Conservation (phyloP, 2,329 filamentous ascomycete genomes). For the Furcasterigmium furcatum region DNA sequence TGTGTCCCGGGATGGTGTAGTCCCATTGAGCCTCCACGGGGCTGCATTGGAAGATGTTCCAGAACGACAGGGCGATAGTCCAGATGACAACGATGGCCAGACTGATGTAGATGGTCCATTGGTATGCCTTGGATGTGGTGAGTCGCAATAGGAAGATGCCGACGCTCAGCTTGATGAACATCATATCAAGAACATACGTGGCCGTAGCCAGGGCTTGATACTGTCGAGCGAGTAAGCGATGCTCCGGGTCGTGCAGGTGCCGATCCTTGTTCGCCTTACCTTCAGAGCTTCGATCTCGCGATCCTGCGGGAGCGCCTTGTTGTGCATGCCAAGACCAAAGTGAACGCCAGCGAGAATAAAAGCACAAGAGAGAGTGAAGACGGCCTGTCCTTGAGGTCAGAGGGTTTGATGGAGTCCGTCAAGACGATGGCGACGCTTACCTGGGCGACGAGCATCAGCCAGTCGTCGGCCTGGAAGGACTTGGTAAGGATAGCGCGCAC, state of each 20-base stretch:
- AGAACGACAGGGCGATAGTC: slow-evolving; percentile 46
- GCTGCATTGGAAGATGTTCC: slow-evolving; percentile 48
- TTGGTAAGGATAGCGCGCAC: slow-evolving; percentile 39
- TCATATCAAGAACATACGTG: slow-evolving; percentile 50
- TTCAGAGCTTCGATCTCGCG: slow-evolving; percentile 42
- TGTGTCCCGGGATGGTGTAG: slow-evolving; percentile 37
- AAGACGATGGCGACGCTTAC: slow-evolving; percentile 24
- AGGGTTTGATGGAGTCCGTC: not conserved
- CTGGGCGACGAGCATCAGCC: slow-evolving; percentile 48
- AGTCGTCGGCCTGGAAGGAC: slow-evolving; percentile 47
- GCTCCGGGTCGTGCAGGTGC: not conserved
- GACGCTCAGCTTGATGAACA: slow-evolving; percentile 55
- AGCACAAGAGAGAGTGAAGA: slow-evolving; percentile 44
- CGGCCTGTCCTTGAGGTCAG: slow-evolving; percentile 23
- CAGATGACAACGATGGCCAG: slow-evolving; percentile 43
- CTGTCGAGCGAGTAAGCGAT: slow-evolving; percentile 19
- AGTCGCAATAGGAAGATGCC: slow-evolving; percentile 48
- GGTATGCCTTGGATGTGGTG: slow-evolving; percentile 41
- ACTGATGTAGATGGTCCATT: slow-evolving; percentile 42
- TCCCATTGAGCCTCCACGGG: slow-evolving; percentile 52
- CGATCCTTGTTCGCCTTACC: slow-evolving; percentile 21
- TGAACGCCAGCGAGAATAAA: slow-evolving; percentile 41
- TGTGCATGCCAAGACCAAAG: slow-evolving; percentile 43
- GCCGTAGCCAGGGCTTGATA: slow-evolving; percentile 50
- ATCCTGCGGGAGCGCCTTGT: slow-evolving; percentile 34